Evolutionary conservation across 345 rosid species (phyloP).

Genomic region (Dimocarpus longan): DNA sequence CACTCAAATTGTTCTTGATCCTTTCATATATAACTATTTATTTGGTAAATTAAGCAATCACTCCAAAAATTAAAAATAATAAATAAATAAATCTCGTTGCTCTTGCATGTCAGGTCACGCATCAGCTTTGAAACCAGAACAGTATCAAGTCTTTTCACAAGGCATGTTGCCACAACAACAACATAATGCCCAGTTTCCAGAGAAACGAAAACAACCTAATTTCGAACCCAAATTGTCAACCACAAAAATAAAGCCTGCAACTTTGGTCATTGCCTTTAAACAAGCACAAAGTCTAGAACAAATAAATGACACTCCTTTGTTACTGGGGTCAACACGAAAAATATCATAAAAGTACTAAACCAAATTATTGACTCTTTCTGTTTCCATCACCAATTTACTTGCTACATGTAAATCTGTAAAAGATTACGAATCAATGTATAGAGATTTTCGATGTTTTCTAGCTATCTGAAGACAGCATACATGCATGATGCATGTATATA

Average conservation of each 20-base stretch:
- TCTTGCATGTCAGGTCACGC: background rate
- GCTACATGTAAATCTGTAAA: too few species aligned
- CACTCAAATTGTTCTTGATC: too few species aligned
- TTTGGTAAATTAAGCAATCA: too few species aligned
- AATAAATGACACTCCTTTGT: background rate
- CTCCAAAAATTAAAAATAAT: too few species aligned
- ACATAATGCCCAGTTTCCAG: background rate
- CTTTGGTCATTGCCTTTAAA: slow-evolving; percentile 1
- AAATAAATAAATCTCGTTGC: background rate
- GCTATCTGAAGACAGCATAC: too few species aligned
- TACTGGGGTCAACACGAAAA: background rate
- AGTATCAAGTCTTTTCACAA: background rate
- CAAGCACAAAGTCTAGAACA: background rate
- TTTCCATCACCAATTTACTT: too few species aligned
- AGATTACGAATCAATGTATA: too few species aligned
- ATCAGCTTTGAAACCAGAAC: background rate
- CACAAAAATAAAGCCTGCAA: background rate
- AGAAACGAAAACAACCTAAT: background rate
- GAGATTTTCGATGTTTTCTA: too few species aligned
- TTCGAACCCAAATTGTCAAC: background rate
- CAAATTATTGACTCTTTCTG: too few species aligned
- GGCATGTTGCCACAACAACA: background rate
- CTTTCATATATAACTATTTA: too few species aligned
- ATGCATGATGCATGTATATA: too few species aligned
- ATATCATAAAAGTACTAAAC: too few species aligned